Conservation (phyloP, 2,329 filamentous ascomycete species). For the Fusarium heterosporum region DNA sequence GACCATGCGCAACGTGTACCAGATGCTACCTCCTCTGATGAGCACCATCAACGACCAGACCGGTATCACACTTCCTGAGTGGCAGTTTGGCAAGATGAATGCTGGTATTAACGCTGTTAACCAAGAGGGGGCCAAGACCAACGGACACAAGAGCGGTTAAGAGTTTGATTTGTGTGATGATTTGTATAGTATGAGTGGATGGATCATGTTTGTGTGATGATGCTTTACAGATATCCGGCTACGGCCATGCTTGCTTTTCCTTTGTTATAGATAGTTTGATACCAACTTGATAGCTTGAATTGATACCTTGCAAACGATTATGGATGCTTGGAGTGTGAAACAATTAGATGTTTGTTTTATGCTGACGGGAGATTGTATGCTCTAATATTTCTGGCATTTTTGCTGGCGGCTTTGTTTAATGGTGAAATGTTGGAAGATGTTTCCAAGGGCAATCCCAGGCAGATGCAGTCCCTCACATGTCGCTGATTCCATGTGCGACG, state of each 20-base stretch:
- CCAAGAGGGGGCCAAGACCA: constrained; percentile 40
- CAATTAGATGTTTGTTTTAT: background rate
- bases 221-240: constrained; percentile 20
- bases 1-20: constrained; percentile 81
- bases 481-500: no score
- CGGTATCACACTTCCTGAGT: constrained; percentile 81
- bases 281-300: constrained; percentile 24
- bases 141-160: constrained; percentile 38
- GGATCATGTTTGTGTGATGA: constrained; percentile 1
- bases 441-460: no score
- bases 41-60: constrained; percentile 91
- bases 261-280: constrained; percentile 32
- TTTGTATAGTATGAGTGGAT: background rate
- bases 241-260: background rate
- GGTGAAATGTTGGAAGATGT: no score
- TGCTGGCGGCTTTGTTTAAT: no score
- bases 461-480: no score
- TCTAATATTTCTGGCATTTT: background rate
- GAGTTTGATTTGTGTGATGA: background rate
- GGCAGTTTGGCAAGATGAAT: constrained; percentile 70
- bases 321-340: background rate
- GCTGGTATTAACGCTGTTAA: constrained; percentile 52
- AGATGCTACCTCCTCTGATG: constrained; percentile 84
- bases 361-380: background rate
- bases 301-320: background rate